Percentiles rank a stretch among this genome's conserved stretches.
phyloP scores from a whole-genome alignment of 768 basidiomycete genomes.

The Phanerochaete sordida region DNA sequence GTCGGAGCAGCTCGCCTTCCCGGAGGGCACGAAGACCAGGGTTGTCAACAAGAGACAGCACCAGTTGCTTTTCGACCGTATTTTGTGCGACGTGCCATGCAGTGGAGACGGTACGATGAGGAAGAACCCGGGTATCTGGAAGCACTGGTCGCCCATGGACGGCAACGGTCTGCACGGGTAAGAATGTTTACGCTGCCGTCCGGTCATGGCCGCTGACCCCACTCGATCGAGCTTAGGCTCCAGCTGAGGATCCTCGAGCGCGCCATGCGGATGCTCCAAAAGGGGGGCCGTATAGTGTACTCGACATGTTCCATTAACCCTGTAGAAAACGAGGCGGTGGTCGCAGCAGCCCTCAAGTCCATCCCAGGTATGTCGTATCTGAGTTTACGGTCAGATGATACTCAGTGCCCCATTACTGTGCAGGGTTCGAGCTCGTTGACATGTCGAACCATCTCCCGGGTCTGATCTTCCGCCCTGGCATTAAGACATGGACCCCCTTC shows the following conservation, averaged over 20 bases:
- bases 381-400: slow-evolving; percentile 1
- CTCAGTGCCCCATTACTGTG: background rate
- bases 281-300: slow-evolving; percentile 91
- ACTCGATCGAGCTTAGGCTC: slow-evolving; percentile 45
- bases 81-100: slow-evolving; percentile 96
- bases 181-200: slow-evolving; percentile 19
- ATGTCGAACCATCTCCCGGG: slow-evolving; percentile 67
- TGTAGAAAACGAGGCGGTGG: slow-evolving; percentile 94
- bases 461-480: slow-evolving; percentile 73
- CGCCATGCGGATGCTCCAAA: slow-evolving; percentile 85
- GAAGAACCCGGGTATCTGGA: slow-evolving; percentile 96
- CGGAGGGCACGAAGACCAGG: slow-evolving; percentile 30
- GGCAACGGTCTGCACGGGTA: slow-evolving; percentile 90
- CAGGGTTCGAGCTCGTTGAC: slow-evolving; percentile 79
- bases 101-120: slow-evolving; percentile 95
- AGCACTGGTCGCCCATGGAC: slow-evolving; percentile 82
- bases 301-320: slow-evolving; percentile 98
- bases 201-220: background rate
- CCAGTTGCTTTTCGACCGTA: slow-evolving; percentile 82
- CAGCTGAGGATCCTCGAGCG: slow-evolving; percentile 91
- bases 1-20: slow-evolving; percentile 25
- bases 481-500: slow-evolving; percentile 76
- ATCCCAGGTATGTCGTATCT: slow-evolving; percentile 52
- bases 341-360: slow-evolving; percentile 75
- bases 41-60: slow-evolving; percentile 35